Evolutionary conservation across 2,329 filamentous ascomycete species (phyloP), one percentile per base, ranked within the genome.

Genomic region (Leptographium flavum): DNA sequence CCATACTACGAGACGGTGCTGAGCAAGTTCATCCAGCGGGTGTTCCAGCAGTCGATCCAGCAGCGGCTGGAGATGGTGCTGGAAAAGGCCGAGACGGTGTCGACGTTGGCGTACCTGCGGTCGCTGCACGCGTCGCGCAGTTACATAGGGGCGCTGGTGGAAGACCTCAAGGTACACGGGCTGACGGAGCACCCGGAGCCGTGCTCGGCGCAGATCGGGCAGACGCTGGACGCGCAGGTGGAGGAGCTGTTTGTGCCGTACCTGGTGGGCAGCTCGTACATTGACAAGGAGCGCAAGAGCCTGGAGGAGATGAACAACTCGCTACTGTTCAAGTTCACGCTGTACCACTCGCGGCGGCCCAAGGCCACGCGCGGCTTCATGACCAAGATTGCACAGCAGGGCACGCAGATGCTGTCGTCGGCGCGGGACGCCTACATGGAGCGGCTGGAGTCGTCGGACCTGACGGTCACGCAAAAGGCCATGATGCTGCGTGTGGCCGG

Each of bases 31-130:
- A 73, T 98, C 43, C 92, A 98, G 62, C 76, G 92, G 53, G 83
- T 98, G 11, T 98, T 98, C 57, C 92, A 98, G 59, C 92, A 98
- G 62, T 96, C 90, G 2, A 88, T 98, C 50, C 93, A 98, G 63
- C 90, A 96, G 61, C 77, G 90, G 14, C 71, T 98, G 10, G 92
- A 98, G 60, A 85, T 94, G 77, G 88, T 98, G 4, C 69, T 98
- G 40, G 88, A 94, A 55, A 96, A 96, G 64, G 92, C 92, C 15
- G 83, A 86, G 52, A 85, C 83, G 5, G 80, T 96, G 15, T 98
- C 93, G 0, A 88, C 87, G 0, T 68, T 98, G 27, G 88, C 92
- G 1, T 98, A 95, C 58, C 65, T 98, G 27, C 79, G 92, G 49
- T 92, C 87, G 14, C 61, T 98, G 13, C 93, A 98, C 62, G 85